Evolutionary conservation across 441 rosid genomes (phyloP).

Genomic region (Metrosideros polymorpha): DNA sequence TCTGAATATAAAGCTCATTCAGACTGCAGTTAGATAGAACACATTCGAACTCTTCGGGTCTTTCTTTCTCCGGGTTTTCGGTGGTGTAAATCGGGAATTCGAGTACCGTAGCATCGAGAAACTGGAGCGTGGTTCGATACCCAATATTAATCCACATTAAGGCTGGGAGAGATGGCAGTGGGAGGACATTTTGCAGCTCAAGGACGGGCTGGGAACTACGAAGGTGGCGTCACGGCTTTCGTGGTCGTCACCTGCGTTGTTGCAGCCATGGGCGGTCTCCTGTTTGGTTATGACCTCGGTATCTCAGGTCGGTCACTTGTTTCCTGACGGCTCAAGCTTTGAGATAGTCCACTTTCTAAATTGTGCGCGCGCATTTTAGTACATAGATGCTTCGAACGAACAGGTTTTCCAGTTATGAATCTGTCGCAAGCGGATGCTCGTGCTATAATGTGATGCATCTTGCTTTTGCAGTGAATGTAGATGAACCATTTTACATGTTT

Average conservation of each 20-base stretch:
- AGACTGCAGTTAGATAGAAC: not conserved
- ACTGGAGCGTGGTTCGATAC: not conserved
- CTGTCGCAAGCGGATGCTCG: not conserved
- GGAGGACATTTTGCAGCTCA: slow-evolving; percentile 25
- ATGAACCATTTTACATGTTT: not conserved
- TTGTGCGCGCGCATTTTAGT: not conserved
- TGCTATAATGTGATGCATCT: not conserved
- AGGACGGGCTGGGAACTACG: slow-evolving; percentile 17
- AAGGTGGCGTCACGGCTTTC: slow-evolving; percentile 29
- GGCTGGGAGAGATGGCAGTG: slow-evolving; percentile 13
- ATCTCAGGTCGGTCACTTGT: slow-evolving; percentile 26
- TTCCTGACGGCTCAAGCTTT: not conserved
- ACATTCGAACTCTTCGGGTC: not conserved
- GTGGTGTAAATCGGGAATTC: not conserved
- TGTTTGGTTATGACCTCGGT: slow-evolving; percentile 63
- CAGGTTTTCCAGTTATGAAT: not conserved
- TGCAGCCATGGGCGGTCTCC: slow-evolving; percentile 58
- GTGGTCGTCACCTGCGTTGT: slow-evolving; percentile 45
- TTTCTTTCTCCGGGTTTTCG: not conserved
- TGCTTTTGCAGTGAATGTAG: not conserved
- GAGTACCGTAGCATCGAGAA: not conserved
- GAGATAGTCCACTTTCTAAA: not conserved
- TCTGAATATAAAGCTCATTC: not conserved
- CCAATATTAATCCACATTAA: not conserved
- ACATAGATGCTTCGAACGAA: not conserved